phyloP scores from a whole-genome alignment of 139 green algal genomes.

The Klebsormidium nitens region DNA sequence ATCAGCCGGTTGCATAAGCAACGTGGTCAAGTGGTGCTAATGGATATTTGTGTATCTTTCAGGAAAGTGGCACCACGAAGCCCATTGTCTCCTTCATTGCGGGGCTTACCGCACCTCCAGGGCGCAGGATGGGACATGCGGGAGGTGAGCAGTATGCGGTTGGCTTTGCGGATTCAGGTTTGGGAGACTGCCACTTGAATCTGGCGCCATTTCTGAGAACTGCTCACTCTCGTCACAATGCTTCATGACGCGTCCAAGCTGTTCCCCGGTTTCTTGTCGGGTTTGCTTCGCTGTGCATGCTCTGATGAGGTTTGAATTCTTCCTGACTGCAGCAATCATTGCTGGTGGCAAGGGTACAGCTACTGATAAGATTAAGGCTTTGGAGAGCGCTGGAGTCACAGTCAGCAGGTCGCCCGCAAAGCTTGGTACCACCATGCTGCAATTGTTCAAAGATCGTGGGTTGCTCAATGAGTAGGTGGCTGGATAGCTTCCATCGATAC shows the following conservation, averaged over 20 bases:
- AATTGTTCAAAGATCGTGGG: conserved; percentile 69
- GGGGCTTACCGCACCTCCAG: conserved; percentile 91
- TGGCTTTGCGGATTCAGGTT: too few species aligned
- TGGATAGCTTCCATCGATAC: too few species aligned
- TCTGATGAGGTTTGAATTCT: background rate
- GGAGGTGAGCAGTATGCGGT: conserved; percentile 53
- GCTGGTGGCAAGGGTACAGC: conserved; percentile 91
- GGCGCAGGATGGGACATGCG: conserved; percentile 95
- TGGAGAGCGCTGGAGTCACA: conserved; percentile 82
- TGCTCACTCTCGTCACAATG: background rate
- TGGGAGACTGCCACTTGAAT: background rate
- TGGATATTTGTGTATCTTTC: too few species aligned
- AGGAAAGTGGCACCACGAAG: conserved; percentile 79
- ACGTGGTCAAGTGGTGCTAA: too few species aligned
- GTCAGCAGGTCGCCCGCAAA: conserved; percentile 76
- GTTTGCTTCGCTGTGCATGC: background rate
- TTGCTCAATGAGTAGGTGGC: too few species aligned
- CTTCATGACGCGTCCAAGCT: too few species aligned
- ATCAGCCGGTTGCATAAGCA: background rate
- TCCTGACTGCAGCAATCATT: conserved; percentile 69
- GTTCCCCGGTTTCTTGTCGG: too few species aligned
- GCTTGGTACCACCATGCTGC: conserved; percentile 76
- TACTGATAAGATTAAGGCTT: conserved; percentile 89
- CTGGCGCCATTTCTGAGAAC: background rate
- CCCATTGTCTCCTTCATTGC: conserved; percentile 98